These are phyloP conservation scores for Spirogloea muscicola DNA, from an alignment of 139 green algal species.

Conservation along the genomic window DNA sequence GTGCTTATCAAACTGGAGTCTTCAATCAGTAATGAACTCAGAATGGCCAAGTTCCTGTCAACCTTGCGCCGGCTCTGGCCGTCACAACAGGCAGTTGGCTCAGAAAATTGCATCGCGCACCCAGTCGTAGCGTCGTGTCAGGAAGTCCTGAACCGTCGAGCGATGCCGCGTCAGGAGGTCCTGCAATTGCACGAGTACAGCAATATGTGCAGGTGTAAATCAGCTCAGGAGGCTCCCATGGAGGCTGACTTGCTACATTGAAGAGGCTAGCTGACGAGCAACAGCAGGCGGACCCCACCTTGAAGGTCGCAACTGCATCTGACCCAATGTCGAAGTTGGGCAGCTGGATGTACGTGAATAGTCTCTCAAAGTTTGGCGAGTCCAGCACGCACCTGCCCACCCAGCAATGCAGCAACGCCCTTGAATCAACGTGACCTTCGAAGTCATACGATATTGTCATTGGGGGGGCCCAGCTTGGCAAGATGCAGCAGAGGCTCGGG, in stretches of 20 bases:
- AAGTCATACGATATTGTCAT: background rate
- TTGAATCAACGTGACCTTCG: background rate
- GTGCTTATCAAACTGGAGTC: too few relatives aligned
- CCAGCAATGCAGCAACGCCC: background rate
- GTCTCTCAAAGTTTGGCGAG: conserved; percentile 55
- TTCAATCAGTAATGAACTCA: too few relatives aligned
- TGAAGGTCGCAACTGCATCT: conserved; percentile 85
- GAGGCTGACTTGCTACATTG: background rate
- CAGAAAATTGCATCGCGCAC: too few relatives aligned
- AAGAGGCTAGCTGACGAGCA: too few relatives aligned
- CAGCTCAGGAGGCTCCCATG: background rate
- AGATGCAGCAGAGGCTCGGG: background rate
- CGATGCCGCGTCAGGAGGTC: conserved; percentile 34
- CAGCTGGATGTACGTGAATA: conserved; percentile 80
- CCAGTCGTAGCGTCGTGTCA: conserved; percentile 11
- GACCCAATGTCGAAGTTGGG: conserved; percentile 87
- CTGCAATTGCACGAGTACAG: background rate
- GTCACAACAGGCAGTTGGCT: too few relatives aligned
- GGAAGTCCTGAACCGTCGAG: conserved; percentile 19
- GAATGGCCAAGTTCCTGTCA: too few relatives aligned
- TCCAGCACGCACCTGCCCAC: conserved; percentile 46
- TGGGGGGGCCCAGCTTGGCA: background rate
- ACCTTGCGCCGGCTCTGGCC: too few relatives aligned
- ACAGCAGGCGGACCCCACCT: conserved; percentile 6
- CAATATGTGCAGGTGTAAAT: background rate